These are phyloP conservation scores for Kuraishia cidri DNA, from an alignment of 805 yeast species.

Conservation along the genomic window DNA sequence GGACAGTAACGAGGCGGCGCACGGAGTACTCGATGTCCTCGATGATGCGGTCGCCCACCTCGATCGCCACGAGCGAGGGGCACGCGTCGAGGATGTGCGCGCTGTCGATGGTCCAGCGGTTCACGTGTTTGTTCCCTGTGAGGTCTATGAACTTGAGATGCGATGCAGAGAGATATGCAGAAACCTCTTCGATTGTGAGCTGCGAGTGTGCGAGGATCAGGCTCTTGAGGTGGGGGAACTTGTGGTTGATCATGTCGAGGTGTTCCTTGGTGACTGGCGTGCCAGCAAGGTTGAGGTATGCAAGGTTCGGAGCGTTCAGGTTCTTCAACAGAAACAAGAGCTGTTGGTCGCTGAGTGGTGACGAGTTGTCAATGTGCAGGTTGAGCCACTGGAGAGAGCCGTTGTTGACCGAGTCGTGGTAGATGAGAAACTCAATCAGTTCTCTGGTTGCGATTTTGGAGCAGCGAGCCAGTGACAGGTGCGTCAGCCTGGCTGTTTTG, in stretches of 20 bases:
- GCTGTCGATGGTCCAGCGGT: conserved; percentile 50
- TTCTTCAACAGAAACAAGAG: conserved; percentile 32
- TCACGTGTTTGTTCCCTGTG: conserved; percentile 51
- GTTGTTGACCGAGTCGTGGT: conserved; percentile 52
- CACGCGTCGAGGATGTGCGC: conserved; percentile 33
- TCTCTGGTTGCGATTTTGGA: conserved; percentile 66
- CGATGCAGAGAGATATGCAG: conserved; percentile 17
- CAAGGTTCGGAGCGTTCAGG: conserved; percentile 31
- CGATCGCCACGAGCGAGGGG: conserved; percentile 50
- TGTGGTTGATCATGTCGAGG: conserved; percentile 25
- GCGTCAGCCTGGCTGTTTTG: conserved; percentile 53
- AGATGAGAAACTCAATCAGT: conserved; percentile 55
- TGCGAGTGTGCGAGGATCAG: conserved; percentile 30
- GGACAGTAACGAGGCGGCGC: conserved; percentile 22
- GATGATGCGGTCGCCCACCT: conserved; percentile 50
- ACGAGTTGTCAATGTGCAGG: conserved; percentile 42
- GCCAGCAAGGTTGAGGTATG: conserved; percentile 43
- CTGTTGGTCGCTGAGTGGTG: conserved; percentile 36
- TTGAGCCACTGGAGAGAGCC: conserved; percentile 40
- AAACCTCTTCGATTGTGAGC: conserved; percentile 26
- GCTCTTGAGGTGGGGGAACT: conserved; percentile 30
- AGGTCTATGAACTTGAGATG: conserved; percentile 54
- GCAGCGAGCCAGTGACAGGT: conserved; percentile 59
- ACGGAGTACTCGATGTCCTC: conserved; percentile 33
- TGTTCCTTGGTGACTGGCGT: conserved; percentile 32